phyloP scores from a whole-genome alignment of 192 early-diverging fungal species.

The Diversispora eburnea region DNA sequence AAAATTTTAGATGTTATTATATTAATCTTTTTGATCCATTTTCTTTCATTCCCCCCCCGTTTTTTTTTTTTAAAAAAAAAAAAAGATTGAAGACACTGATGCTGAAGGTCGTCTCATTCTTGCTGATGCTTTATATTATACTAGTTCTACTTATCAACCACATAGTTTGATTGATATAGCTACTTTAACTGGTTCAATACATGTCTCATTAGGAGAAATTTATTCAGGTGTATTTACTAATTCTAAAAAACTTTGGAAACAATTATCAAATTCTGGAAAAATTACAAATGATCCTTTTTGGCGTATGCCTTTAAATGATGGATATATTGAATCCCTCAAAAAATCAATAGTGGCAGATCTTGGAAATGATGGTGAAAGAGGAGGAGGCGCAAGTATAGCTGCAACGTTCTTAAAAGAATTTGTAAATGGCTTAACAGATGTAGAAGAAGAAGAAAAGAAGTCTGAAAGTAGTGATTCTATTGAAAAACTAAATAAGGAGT shows the following conservation, averaged over 20 bases:
- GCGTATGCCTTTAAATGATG: constrained; percentile 87
- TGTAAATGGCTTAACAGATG: constrained; percentile 51
- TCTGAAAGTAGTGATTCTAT: constrained; percentile 26
- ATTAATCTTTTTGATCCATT: no score
- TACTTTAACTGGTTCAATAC: constrained; percentile 94
- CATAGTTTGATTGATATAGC: constrained; percentile 76
- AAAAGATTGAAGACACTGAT: constrained; percentile 77
- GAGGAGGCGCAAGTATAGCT: constrained; percentile 85
- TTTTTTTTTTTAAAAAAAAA: no score
- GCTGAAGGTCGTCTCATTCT: constrained; percentile 85
- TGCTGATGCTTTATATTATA: constrained; percentile 88
- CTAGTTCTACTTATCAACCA: constrained; percentile 65
- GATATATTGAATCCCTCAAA: constrained; percentile 68
- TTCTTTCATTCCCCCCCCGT: neutral
- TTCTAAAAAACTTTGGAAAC: constrained; percentile 69
- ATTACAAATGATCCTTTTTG: constrained; percentile 78
- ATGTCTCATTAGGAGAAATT: constrained; percentile 77
- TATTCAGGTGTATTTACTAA: constrained; percentile 90
- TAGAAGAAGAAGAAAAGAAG: constrained; percentile 35
- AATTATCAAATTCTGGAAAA: constrained; percentile 60
- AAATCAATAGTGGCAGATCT: constrained; percentile 80
- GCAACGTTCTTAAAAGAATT: constrained; percentile 89
- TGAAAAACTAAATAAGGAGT: constrained; percentile 34
- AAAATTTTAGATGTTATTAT: no score
- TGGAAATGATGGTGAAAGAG: constrained; percentile 78